These are phyloP conservation scores for Exophiala sp. DNA, from an alignment of 2,329 filamentous ascomycete species.

Conservation along the genomic window DNA sequence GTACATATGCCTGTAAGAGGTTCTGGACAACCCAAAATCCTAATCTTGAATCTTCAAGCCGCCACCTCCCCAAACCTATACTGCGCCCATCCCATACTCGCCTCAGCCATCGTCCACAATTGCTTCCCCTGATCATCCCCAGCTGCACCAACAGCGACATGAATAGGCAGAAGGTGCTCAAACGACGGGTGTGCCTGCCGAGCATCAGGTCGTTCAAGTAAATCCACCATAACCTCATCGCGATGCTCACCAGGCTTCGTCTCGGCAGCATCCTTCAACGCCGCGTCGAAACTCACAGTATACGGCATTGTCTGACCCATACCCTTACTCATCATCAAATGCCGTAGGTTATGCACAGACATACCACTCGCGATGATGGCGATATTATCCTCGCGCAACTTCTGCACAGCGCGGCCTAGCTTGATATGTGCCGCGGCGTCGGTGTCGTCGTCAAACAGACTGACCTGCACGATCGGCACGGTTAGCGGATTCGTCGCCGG, in stretches of 20 bases:
- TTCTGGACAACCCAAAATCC: too few relatives aligned
- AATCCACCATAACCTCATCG: constrained; percentile 42
- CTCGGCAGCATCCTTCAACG: constrained; percentile 63
- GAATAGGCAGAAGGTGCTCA: constrained; percentile 60
- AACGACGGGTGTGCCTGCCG: constrained; percentile 61
- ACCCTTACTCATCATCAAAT: constrained; percentile 44
- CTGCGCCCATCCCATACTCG: constrained; percentile 54
- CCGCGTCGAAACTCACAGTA: constrained; percentile 62
- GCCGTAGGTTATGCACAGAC: constrained; percentile 68
- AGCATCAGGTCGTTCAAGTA: constrained; percentile 52
- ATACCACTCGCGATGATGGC: constrained; percentile 70
- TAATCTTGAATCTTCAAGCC: neutral
- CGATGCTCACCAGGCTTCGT: constrained; percentile 39
- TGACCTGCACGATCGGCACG: constrained; percentile 70
- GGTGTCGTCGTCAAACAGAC: constrained; percentile 59
- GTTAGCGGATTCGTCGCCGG: constrained; percentile 59
- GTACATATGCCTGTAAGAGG: too few relatives aligned
- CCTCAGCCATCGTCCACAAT: constrained; percentile 49
- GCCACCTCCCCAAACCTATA: constrained; percentile 46
- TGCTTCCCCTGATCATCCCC: constrained; percentile 46
- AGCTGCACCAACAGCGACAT: constrained; percentile 56
- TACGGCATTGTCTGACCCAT: constrained; percentile 52
- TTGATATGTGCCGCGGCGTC: constrained; percentile 64
- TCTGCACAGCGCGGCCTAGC: constrained; percentile 62
- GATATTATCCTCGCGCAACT: constrained; percentile 65